Base-by-base conservation (phyloP, 140 eudicot genomes). In the Erigeron philadelphicus region DNA sequence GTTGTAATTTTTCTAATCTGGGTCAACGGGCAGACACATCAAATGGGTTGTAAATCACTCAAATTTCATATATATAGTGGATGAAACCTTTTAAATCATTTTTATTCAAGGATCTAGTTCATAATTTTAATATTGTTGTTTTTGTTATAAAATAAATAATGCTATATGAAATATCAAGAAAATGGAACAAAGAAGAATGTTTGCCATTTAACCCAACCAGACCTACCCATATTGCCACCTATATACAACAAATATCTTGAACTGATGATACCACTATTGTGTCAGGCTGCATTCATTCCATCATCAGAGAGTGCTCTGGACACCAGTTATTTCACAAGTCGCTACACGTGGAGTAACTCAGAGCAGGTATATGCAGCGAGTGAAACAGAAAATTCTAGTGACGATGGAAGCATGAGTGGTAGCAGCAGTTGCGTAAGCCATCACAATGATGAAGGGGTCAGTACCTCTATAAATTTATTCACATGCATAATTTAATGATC, bases 201-300 rank as follows among this genome's bases (percentile, higher is more conserved):
- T 48, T 49, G 25, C 21, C 13, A 45, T 25, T 49, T 23, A 13
- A 62, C 45, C 8, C 13, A 16, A 31, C 38, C 38, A 13, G 10
- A 67, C 45, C 35, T 35, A 15, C n/a, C 55, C 65, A 53, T 54
- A 5, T 41, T 55, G 62, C 63, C 53, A 55, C 41, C 74, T 69
- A 19, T 71, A 23, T 44, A 15, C 19, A 15, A 44, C 25, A 49
- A 56, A 45, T 4, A 46, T 23, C 11, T 71, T 52, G 61, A 53
- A 78, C 67, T 71, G 48, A 40, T 18, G 67, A 70, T 49, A 74
- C 66, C 25, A 58, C 42, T 52, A 21, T 72, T 67, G 55, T 75
- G 35, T 12, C 82, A 90, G 97, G 97, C 97, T 45, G 97, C 97
- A 68, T 91, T 90, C 76, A 89, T 90, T 42, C 97, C 97, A 62